These are phyloP conservation scores for Dryas integrifolia DNA, from an alignment of 331 rosid genomes.

Conservation along the genomic window DNA sequence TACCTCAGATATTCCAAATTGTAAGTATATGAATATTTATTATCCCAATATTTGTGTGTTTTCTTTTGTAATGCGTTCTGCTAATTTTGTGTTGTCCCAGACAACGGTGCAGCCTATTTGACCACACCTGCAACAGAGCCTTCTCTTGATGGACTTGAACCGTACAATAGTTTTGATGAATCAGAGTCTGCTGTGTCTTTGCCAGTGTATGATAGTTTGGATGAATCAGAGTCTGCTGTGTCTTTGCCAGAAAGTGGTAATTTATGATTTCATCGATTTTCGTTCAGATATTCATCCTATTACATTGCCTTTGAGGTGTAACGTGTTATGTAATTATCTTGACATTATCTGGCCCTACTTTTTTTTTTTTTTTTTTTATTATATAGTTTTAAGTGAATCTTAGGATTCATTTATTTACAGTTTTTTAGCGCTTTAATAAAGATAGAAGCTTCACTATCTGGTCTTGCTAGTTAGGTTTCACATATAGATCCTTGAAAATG, in stretches of 20 bases:
- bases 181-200: not conserved
- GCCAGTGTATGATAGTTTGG: not conserved
- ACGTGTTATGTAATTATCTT: not conserved
- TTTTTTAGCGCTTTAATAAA: not conserved
- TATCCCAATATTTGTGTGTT: not conserved
- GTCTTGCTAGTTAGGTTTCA: not conserved
- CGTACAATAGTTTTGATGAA: not conserved
- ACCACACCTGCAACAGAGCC: not conserved
- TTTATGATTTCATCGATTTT: not conserved
- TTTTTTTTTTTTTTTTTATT: no score
- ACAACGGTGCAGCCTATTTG: not conserved
- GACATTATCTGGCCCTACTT: no score
- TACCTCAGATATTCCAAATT: not conserved
- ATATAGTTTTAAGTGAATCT: not conserved
- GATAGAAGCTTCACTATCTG: not conserved
- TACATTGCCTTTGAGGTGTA: not conserved
- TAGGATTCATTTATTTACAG: not conserved
- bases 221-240: not conserved
- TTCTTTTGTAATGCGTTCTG: not conserved
- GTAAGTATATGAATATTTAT: not conserved
- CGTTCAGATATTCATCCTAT: not conserved
- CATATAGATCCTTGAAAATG: no score
- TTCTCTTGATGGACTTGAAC: not conserved
- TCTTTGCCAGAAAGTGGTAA: slow-evolving; percentile 1
- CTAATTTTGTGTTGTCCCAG: not conserved